Evolutionary conservation across 2,329 filamentous ascomycete species (phyloP).

Genomic region (Fulvia fulva): DNA sequence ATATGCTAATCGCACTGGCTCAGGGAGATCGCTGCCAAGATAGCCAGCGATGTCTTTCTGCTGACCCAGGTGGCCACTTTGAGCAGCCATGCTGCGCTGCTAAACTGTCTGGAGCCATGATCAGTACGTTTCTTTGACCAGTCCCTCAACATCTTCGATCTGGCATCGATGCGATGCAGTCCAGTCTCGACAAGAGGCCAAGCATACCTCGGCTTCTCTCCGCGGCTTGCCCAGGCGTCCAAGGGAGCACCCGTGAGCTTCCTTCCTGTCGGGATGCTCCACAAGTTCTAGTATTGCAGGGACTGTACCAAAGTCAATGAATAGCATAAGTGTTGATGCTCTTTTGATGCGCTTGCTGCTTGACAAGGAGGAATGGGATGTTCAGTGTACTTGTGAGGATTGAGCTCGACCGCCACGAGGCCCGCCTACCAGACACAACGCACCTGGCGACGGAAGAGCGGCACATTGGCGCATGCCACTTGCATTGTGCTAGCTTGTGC

Average conservation of each 20-base stretch:
- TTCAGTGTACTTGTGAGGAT: neutral
- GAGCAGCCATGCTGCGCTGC: constrained; percentile 10
- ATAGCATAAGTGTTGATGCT: neutral
- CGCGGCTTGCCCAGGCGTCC: neutral
- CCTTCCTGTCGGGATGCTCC: neutral
- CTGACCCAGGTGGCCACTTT: neutral
- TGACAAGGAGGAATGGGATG: neutral
- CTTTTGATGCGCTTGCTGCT: neutral
- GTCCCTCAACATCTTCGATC: neutral
- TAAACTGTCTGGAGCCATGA: neutral
- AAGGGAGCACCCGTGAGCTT: neutral
- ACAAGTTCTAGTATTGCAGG: neutral
- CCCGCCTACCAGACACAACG: neutral
- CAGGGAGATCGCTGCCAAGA: constrained; percentile 18
- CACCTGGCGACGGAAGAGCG: neutral
- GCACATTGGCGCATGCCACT: neutral
- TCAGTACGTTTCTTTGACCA: neutral
- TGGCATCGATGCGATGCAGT: neutral
- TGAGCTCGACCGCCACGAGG: constrained; percentile 1
- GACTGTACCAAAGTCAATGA: neutral
- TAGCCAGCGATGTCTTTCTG: constrained; percentile 6
- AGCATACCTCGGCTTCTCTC: constrained; percentile 1
- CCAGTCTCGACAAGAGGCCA: neutral
- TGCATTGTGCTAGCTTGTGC: neutral
- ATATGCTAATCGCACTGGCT: constrained; percentile 35